Conservation (phyloP, 495 filamentous ascomycete genomes). For the Trichoderma parareesei region DNA sequence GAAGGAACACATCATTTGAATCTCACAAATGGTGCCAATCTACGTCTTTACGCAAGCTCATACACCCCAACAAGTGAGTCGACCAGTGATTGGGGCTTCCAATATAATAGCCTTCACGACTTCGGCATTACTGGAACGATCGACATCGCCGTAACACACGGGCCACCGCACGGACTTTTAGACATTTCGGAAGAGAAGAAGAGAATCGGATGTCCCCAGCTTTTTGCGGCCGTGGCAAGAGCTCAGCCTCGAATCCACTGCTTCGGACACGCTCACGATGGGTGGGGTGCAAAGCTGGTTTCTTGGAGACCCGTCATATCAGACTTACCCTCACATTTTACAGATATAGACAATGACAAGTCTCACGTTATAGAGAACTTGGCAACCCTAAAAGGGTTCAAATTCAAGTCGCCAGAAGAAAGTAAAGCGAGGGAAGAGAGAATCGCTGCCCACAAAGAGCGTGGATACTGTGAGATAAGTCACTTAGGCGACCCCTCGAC, state of each 20-base stretch:
- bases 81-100: slow-evolving; percentile 51
- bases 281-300: slow-evolving; percentile 57
- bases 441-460: not conserved
- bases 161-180: slow-evolving; percentile 53
- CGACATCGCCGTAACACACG: slow-evolving; percentile 68
- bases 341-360: slow-evolving; percentile 31
- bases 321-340: slow-evolving; percentile 29
- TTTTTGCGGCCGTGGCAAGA: slow-evolving; percentile 48
- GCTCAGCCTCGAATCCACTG: slow-evolving; percentile 53
- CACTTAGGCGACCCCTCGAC: not conserved
- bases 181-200: slow-evolving; percentile 35
- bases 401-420: not conserved
- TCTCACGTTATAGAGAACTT: slow-evolving; percentile 19
- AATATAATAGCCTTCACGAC: slow-evolving; percentile 47
- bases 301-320: slow-evolving; percentile 39
- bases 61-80: slow-evolving; percentile 51
- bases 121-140: slow-evolving; percentile 39
- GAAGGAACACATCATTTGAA: slow-evolving; percentile 53
- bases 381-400: slow-evolving; percentile 17
- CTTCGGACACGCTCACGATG: slow-evolving; percentile 72
- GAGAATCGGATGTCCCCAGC: slow-evolving; percentile 46
- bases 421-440: not conserved
- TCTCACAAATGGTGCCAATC: slow-evolving; percentile 47
- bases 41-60: slow-evolving; percentile 63
- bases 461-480: not conserved